These are phyloP conservation scores for Setaria italica DNA, from an alignment of 202 grass and related monocot species.

Conservation along the genomic window DNA sequence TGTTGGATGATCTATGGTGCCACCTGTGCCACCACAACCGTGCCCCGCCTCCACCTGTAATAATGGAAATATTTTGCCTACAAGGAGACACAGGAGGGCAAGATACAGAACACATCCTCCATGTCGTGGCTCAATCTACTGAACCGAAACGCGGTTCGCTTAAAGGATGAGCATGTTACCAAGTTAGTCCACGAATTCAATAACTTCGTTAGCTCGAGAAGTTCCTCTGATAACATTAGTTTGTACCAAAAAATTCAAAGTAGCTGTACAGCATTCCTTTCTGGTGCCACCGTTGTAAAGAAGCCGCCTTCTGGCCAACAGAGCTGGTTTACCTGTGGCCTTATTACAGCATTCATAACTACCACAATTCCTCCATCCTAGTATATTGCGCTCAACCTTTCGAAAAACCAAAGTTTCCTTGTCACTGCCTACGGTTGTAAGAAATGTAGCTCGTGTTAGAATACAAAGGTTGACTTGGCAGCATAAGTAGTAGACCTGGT, in stretches of 20 bases:
- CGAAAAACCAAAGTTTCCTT: too few relatives aligned
- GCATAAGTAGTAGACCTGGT: background rate
- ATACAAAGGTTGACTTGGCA: background rate
- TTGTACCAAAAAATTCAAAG: conserved; percentile 68
- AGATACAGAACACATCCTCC: conserved; percentile 58
- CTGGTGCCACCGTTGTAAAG: conserved; percentile 38
- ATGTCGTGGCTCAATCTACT: conserved; percentile 77
- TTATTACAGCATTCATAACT: conserved; percentile 27
- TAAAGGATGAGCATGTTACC: conserved; percentile 57
- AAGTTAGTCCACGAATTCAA: conserved; percentile 59
- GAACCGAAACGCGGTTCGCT: conserved; percentile 39
- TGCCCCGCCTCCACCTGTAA: conserved; percentile 63
- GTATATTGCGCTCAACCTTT: background rate
- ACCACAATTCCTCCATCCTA: background rate
- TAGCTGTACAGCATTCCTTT: conserved; percentile 67
- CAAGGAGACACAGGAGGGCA: conserved; percentile 69
- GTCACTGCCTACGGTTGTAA: background rate
- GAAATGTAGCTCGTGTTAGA: background rate
- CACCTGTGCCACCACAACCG: conserved; percentile 62
- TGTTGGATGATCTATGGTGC: conserved; percentile 72
- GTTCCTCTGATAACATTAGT: conserved; percentile 21
- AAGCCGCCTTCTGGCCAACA: conserved; percentile 16
- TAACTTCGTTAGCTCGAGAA: conserved; percentile 41
- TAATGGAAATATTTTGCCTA: conserved; percentile 92
- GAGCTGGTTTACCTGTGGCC: background rate